A percentile compares a stretch with the other conserved stretches of the same genome.
These are phyloP conservation scores for Miscanthus lutarioriparius DNA, from an alignment of 176 grass and related monocot genomes.

Conservation along the genomic window DNA sequence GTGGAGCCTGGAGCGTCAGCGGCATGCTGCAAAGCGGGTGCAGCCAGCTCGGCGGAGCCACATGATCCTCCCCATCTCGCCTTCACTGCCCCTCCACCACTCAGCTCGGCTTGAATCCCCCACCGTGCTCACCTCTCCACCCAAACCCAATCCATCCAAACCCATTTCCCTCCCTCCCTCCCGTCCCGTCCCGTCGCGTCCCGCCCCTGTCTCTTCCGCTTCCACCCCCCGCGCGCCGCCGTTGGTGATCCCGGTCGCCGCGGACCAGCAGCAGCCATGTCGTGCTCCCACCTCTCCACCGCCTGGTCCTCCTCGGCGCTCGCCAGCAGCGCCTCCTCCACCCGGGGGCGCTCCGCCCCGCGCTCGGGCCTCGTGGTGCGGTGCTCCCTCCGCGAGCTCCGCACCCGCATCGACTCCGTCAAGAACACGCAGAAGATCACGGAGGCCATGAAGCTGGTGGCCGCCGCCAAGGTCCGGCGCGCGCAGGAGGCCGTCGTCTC, in stretches of 20 bases:
- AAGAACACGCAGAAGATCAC: slow-evolving; percentile 94
- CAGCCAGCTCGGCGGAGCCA: slow-evolving; percentile 27
- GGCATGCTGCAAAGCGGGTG: not conserved
- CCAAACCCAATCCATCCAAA: slow-evolving; percentile 79
- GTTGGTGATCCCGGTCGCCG: slow-evolving; percentile 17
- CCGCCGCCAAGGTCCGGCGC: slow-evolving; percentile 84
- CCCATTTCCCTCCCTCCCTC: slow-evolving; percentile 42
- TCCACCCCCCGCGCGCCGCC: not conserved
- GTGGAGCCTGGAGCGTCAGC: slow-evolving; percentile 14
- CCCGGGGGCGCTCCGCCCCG: slow-evolving; percentile 10
- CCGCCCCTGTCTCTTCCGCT: slow-evolving; percentile 14
- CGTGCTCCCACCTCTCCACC: slow-evolving; percentile 48
- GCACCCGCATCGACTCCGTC: slow-evolving; percentile 75
- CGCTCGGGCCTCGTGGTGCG: slow-evolving; percentile 47
- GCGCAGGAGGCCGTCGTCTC: slow-evolving; percentile 86
- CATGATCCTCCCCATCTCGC: slow-evolving; percentile 35
- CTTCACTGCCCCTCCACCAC: slow-evolving; percentile 35
- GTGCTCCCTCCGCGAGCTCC: slow-evolving; percentile 67
- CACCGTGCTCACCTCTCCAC: slow-evolving; percentile 47
- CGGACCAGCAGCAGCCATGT: slow-evolving; percentile 43
- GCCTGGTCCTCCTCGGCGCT: slow-evolving; percentile 62
- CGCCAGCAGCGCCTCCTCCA: slow-evolving; percentile 44
- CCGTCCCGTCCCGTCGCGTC: not conserved
- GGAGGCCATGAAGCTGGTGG: slow-evolving; percentile 93
- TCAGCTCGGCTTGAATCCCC: slow-evolving; percentile 44